phyloP scores from a whole-genome alignment of 495 filamentous ascomycete genomes.

The Penicillium manginii region DNA sequence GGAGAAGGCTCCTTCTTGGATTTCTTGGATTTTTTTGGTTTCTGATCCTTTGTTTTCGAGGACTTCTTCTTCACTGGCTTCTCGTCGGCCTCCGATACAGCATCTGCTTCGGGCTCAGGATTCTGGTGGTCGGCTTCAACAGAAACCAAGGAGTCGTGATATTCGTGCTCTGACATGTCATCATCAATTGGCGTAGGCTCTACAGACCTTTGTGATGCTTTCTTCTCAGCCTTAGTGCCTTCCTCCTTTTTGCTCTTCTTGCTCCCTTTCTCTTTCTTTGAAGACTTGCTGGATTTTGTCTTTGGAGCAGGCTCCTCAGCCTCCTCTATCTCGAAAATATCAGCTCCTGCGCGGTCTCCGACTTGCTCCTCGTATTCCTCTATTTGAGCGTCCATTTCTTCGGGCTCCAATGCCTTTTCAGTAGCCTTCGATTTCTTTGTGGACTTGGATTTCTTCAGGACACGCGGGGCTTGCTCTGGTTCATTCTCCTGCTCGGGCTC shows the following conservation, averaged over 20 bases:
- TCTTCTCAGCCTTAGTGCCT: conserved; percentile 25
- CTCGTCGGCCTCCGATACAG: conserved; percentile 32
- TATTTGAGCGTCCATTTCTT: conserved; percentile 4
- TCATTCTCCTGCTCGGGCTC: conserved; percentile 7
- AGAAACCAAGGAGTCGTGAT: neutral
- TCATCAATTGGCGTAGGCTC: conserved; percentile 33
- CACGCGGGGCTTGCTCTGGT: conserved; percentile 30
- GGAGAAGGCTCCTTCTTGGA: conserved; percentile 29
- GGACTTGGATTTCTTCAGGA: conserved; percentile 40
- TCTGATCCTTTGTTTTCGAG: conserved; percentile 41
- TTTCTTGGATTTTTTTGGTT: conserved; percentile 57
- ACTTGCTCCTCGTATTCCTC: conserved; percentile 8
- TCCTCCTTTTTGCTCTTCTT: conserved; percentile 37
- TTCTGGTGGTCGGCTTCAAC: conserved; percentile 7
- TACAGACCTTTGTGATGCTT: conserved; percentile 30
- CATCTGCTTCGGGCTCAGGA: conserved; percentile 18
- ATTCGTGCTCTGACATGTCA: conserved; percentile 17
- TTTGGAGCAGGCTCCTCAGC: conserved; percentile 34
- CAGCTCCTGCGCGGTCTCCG: neutral
- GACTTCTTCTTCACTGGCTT: conserved; percentile 35
- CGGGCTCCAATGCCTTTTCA: conserved; percentile 14
- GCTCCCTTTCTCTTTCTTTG: conserved; percentile 34
- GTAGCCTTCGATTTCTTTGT: conserved; percentile 44
- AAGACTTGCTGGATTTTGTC: conserved; percentile 25
- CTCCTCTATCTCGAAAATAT: no score